These are phyloP conservation scores for Apiospora malaysiana DNA, from an alignment of 2,329 filamentous ascomycete genomes.

Conservation along the genomic window DNA sequence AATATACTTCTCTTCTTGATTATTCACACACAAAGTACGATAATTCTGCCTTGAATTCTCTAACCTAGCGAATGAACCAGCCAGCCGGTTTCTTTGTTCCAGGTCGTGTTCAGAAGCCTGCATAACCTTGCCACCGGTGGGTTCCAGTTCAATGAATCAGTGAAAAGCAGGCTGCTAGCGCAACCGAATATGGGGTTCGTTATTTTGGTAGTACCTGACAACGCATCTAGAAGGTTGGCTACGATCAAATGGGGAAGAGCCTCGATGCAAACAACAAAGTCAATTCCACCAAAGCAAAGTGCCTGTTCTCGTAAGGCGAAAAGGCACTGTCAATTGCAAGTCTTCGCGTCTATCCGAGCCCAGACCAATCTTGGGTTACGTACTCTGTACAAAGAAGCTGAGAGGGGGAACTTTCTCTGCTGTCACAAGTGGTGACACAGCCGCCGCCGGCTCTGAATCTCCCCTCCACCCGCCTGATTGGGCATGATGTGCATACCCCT, in stretches of 20 bases:
- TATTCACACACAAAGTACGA: background rate
- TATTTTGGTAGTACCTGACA: background rate
- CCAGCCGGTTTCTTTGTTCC: background rate
- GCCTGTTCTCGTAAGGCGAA: too few species aligned
- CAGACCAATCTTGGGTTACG: background rate
- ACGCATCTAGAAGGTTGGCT: background rate
- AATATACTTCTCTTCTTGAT: constrained; percentile 3
- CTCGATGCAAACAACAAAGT: background rate
- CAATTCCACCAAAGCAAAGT: background rate
- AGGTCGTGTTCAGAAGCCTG: background rate
- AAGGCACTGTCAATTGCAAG: too few species aligned
- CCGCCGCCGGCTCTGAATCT: background rate
- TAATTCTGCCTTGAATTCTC: too few species aligned
- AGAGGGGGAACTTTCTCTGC: background rate
- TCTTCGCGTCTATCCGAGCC: too few species aligned
- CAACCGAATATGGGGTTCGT: background rate
- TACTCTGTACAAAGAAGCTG: too few species aligned
- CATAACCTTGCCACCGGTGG: too few species aligned
- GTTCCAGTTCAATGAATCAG: too few species aligned
- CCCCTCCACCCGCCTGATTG: too few species aligned
- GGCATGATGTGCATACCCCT: background rate
- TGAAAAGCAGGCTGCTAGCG: background rate
- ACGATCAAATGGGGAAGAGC: background rate
- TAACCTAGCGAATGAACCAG: too few species aligned
- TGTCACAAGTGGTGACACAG: background rate